Evolutionary conservation across 2,329 filamentous ascomycete genomes (phyloP), one percentile per base, ranked within the genome.

Genomic region (Pyrenophora seminiperda): DNA sequence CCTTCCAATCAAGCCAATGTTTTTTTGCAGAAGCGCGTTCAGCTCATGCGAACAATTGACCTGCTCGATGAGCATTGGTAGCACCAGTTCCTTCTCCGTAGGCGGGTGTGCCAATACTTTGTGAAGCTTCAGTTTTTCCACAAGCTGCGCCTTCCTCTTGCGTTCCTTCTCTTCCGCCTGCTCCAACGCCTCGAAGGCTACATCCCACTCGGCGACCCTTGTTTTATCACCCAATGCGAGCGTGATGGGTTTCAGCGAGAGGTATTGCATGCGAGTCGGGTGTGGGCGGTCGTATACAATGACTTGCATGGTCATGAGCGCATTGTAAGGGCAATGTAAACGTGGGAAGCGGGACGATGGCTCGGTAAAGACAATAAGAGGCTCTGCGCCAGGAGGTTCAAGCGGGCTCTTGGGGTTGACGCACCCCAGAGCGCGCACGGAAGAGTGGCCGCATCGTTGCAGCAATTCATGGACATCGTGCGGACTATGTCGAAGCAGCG

Each of bases 11-110:
- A 93, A 80, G n/a, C 87, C 85, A 34, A 91, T 89, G 64, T 97
- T 99, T 68, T 89, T 93, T 63, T 96, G 91, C 60, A 99, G 79
- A 31, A 96, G 79, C 61, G 86, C 82, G 55, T 94, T 88, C 49
- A 99, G 81, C 73, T 99, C 95, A 77, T 87, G 91, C 0, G 92
- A 91, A 81, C 94, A 99, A 67, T 99, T 99, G 70, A 97, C 88
- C 75, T 97, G 93, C 63, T 92, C 91, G 59, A 97, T 83, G 50
- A 97, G 92, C 48, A 84, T 85, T 4, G 87, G 82, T 22, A 99
- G 78, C 1, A 89, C 88, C 54, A 85, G 82, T 71, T 99, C 94
- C 65, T 96, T 93, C 52, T 86, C 83, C 1, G 93, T 94, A 2
- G 87, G 84, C 2, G 83, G 77, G 66, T 89, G 89, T 59, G 86